Evolutionary conservation across 108 stramenopile species (phyloP), one percentile per base, ranked within the genome.

Genomic region (Fistulifera pelliculosa): DNA sequence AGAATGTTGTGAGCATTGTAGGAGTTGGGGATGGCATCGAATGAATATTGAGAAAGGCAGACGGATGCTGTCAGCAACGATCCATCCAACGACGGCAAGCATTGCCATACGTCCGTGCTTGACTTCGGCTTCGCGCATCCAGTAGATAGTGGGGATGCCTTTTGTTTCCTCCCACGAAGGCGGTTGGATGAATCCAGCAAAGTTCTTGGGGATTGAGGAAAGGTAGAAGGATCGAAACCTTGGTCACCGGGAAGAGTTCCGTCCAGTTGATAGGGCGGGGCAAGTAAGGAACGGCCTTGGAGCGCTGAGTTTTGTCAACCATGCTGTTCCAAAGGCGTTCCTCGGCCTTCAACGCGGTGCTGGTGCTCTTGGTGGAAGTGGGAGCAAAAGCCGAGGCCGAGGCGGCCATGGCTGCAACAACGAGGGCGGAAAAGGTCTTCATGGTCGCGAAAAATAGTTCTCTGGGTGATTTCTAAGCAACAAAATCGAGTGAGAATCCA

Each of bases 141-240:
- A 92, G 73, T 92, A 92, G 38, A 92, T 70, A 38, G 90, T 92
- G 2, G 75, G 65, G 47, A 90, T 65, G 27, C 85, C 79, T 43
- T 75, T 60, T 15, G 74, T 80, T 45, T 85, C 81, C 68, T 87
- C 90, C 90, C 90, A 92, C 16, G 67, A 70, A 48, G 90, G 90
- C 38, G 90, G 90, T 65, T 92, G 90, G 65, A 92, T 79, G 80
- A 92, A 88, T 49, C 90, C 90, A 58, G 90, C 79, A 56, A 87
- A 92, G 67, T 92, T 81, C 86, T 92, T 92, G 28, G 80, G 80
- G 58, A 92, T 92, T 41, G 81, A 83, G 25, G 81, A 83, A 24
- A 92, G 77, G 71, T 92, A 93, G 61, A 96, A 15, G 95, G 95
- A 64, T 96, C 95, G 56, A 96, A 96, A 26, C 95, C 95, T 28